These are phyloP conservation scores for Blastobotrys chiropterorum DNA, from an alignment of 805 yeast genomes.

Conservation along the genomic window DNA sequence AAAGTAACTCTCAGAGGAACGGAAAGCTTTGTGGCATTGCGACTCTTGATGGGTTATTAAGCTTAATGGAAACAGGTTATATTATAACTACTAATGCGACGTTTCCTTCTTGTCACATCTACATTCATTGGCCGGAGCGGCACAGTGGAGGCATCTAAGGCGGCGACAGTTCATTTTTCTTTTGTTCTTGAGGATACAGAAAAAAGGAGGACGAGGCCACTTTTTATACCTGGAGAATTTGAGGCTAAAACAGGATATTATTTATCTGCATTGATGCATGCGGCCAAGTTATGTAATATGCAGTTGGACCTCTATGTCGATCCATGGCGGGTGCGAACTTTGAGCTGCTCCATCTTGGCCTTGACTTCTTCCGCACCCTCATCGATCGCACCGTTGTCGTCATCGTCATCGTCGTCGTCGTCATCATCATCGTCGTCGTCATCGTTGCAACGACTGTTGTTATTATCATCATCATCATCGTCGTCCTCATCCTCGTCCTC, in stretches of 20 bases:
- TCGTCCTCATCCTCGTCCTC: constrained; percentile 47
- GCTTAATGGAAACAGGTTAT: too few relatives aligned
- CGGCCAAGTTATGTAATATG: background rate
- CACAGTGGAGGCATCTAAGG: too few relatives aligned
- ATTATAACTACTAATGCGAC: too few relatives aligned
- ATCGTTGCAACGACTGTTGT: constrained; percentile 21
- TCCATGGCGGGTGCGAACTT: background rate
- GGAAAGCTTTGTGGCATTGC: too few relatives aligned
- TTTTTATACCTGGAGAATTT: too few relatives aligned
- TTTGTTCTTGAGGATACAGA: too few relatives aligned
- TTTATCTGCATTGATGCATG: background rate
- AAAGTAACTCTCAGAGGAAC: too few relatives aligned
- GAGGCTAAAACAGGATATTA: background rate
- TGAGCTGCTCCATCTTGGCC: background rate
- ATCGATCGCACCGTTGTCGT: constrained; percentile 19
- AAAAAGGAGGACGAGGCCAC: too few relatives aligned
- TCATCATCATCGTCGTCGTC: constrained; percentile 40
- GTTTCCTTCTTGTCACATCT: too few relatives aligned
- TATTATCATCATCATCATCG: constrained; percentile 34
- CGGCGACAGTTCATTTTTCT: too few relatives aligned
- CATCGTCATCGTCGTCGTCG: constrained; percentile 45
- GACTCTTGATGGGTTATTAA: too few relatives aligned
- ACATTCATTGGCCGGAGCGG: too few relatives aligned
- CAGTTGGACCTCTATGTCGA: background rate
- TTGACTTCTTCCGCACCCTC: background rate